Evolutionary conservation across 768 basidiomycete genomes (phyloP).

Genomic region (Gautieria morchelliformis): DNA sequence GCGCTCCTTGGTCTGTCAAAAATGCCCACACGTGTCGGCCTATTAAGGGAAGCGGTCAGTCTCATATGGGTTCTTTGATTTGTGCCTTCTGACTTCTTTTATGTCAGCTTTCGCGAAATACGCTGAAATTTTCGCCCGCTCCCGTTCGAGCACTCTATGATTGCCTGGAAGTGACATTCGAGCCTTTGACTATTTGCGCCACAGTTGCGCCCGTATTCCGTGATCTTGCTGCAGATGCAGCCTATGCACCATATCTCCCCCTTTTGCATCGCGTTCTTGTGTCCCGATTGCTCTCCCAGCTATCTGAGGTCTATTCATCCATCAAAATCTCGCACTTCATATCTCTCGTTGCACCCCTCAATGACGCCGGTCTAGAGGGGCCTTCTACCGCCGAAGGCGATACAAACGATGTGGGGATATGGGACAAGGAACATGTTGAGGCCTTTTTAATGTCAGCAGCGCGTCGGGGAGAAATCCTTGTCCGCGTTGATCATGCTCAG

Average conservation of each 20-base stretch:
- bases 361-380: slow-evolving; percentile 39
- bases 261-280: slow-evolving; percentile 87
- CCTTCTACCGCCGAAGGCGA: slow-evolving; percentile 43
- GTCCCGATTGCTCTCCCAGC: slow-evolving; percentile 81
- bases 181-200: slow-evolving; percentile 78
- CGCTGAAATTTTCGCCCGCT: slow-evolving; percentile 68
- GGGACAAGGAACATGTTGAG: slow-evolving; percentile 55
- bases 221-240: slow-evolving; percentile 40
- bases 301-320: slow-evolving; percentile 86
- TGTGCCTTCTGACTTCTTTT: background rate
- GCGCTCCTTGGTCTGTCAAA: slow-evolving; percentile 76
- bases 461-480: slow-evolving; percentile 72
- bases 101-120: slow-evolving; percentile 65
- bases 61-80: background rate
- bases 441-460: slow-evolving; percentile 92
- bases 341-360: slow-evolving; percentile 68
- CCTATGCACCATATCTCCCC: slow-evolving; percentile 77
- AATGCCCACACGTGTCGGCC: slow-evolving; percentile 77
- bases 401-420: background rate
- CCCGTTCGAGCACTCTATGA: slow-evolving; percentile 72
- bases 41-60: slow-evolving; percentile 82
- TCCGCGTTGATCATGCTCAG: slow-evolving; percentile 81
- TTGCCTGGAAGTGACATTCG: slow-evolving; percentile 86
- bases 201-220: slow-evolving; percentile 72
- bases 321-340: slow-evolving; percentile 74